These are phyloP conservation scores for Cadophora sp. DNA, from an alignment of 2,329 filamentous ascomycete species.

Conservation along the genomic window DNA sequence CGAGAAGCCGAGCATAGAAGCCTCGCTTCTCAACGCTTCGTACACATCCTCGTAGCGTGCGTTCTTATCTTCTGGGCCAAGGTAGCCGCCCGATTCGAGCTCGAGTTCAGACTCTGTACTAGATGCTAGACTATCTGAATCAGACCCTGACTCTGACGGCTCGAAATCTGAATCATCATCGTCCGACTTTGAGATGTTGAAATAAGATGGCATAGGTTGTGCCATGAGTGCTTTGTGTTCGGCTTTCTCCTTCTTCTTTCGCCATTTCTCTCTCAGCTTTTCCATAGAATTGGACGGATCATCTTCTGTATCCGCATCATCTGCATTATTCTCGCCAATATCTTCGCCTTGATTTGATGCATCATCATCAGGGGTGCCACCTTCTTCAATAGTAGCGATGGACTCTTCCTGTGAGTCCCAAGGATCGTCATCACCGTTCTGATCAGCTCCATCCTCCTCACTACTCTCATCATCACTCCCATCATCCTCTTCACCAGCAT, in stretches of 20 bases:
- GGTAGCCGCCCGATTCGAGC: not conserved
- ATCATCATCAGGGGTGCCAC: not conserved
- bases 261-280: not conserved
- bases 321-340: not conserved
- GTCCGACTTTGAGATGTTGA: constrained; percentile 13
- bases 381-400: not conserved
- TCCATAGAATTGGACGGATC: not conserved
- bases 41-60: not conserved
- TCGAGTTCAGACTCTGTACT: constrained; percentile 5
- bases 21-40: not conserved
- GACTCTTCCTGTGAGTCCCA: not conserved
- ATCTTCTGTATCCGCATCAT: not conserved
- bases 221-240: not conserved
- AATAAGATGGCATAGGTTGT: not conserved
- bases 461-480: not conserved
- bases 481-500: not conserved
- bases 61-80: not conserved
- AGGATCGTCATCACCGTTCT: constrained; percentile 12
- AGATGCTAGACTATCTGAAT: not conserved
- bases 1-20: not conserved
- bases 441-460: constrained; percentile 8
- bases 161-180: constrained; percentile 1
- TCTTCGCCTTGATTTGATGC: not conserved
- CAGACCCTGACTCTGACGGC: not conserved
- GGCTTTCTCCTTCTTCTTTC: not conserved